Evolutionary conservation across 2,329 filamentous ascomycete species (phyloP).

Genomic region (Botrytis pseudocinerea): DNA sequence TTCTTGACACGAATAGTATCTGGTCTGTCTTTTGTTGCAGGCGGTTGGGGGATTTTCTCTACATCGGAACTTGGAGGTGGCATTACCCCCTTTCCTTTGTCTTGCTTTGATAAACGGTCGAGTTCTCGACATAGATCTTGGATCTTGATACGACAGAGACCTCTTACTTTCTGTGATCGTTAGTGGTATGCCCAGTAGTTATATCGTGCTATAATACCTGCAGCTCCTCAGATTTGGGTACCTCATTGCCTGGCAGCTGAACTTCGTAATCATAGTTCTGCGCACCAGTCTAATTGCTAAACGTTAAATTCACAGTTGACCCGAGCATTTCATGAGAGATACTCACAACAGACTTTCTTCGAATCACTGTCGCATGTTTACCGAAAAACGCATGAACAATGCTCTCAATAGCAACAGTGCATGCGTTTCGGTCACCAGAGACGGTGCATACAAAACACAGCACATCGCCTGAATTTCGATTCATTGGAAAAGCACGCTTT

Average conservation of each 20-base stretch:
- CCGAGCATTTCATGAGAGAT: fast-evolving
- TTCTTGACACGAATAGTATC: constrained; percentile 21
- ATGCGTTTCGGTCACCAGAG: background rate
- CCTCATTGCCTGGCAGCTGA: background rate
- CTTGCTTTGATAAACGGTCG: background rate
- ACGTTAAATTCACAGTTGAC: background rate
- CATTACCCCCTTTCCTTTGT: background rate
- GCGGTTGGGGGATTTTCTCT: background rate
- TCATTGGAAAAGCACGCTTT: background rate
- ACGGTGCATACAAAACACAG: constrained; percentile 7
- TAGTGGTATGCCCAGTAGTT: background rate
- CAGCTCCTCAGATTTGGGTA: background rate
- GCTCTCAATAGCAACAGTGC: background rate
- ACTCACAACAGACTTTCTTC: background rate
- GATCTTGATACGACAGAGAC: constrained; percentile 6
- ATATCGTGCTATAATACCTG: background rate
- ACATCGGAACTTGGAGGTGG: background rate
- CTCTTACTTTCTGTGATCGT: background rate
- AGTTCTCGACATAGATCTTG: background rate
- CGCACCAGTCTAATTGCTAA: background rate
- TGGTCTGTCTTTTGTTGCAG: constrained; percentile 5
- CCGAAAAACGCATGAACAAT: constrained; percentile 15
- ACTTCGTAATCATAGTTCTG: background rate
- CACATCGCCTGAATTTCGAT: background rate
- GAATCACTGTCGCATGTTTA: background rate